Evolutionary conservation across 1,284 basidiomycete genomes (phyloP).

Genomic region (Pulchroboletus neoregius): DNA sequence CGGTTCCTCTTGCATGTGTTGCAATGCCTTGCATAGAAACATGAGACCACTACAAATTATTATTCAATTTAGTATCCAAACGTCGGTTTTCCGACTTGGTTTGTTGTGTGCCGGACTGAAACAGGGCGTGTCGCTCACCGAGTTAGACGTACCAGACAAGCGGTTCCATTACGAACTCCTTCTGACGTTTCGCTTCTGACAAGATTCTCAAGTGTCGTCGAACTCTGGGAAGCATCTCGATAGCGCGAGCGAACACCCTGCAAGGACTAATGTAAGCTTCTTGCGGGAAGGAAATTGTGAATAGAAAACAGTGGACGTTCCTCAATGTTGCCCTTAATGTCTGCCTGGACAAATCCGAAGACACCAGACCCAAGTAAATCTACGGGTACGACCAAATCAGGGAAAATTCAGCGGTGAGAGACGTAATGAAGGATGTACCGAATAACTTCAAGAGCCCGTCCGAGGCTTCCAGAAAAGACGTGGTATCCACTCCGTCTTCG

Average conservation of each 20-base stretch:
- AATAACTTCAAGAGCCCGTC: constrained; percentile 91
- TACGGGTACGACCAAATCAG: constrained; percentile 32
- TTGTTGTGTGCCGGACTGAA: constrained; percentile 6
- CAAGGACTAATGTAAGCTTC: constrained; percentile 17
- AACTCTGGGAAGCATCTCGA: constrained; percentile 49
- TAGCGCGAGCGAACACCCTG: constrained; percentile 82
- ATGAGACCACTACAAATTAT: constrained; percentile 24
- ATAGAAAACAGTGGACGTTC: constrained; percentile 41
- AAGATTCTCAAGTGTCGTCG: constrained; percentile 76
- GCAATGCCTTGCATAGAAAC: constrained; percentile 54
- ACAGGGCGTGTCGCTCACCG: constrained; percentile 47
- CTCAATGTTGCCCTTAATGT: constrained; percentile 85
- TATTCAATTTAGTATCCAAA: constrained; percentile 1
- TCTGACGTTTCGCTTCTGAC: constrained; percentile 61
- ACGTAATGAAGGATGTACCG: constrained; percentile 49
- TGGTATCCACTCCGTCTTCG: constrained; percentile 77
- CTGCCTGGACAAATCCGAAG: constrained; percentile 87
- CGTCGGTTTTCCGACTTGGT: constrained; percentile 9
- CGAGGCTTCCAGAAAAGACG: constrained; percentile 81
- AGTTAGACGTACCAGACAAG: constrained; percentile 76
- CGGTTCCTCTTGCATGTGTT: constrained; percentile 69
- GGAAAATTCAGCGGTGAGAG: constrained; percentile 2
- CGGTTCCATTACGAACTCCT: constrained; percentile 49
- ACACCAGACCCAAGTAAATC: constrained; percentile 86
- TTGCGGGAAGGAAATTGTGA: constrained; percentile 9